A percentile compares a stretch with the other conserved stretches of the same genome.
phyloP scores from a whole-genome alignment of 1,139 yeast species.

The Suhomyces choctaworum region DNA sequence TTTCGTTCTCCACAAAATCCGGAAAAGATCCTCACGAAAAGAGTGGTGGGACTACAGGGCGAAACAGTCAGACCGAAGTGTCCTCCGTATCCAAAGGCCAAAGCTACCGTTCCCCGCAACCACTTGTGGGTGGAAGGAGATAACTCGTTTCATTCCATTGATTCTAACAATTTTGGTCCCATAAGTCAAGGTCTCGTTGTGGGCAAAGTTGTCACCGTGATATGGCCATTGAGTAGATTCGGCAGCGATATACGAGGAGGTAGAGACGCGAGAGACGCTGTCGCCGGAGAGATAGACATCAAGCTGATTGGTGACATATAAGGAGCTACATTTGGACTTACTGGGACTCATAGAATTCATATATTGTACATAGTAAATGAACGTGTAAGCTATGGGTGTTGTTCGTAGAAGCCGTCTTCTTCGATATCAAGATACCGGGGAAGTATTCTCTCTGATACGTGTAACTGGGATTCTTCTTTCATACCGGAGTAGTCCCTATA shows the following conservation, averaged over 20 bases:
- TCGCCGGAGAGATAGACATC: constrained; percentile 1
- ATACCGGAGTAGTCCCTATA: too few relatives aligned
- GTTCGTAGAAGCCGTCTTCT: not conserved
- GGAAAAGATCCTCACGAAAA: constrained; percentile 66
- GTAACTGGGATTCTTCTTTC: too few relatives aligned
- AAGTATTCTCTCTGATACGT: too few relatives aligned
- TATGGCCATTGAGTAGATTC: constrained; percentile 68
- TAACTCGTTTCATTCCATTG: constrained; percentile 76
- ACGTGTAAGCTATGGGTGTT: not conserved
- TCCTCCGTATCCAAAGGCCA: constrained; percentile 61
- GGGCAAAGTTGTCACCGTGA: constrained; percentile 65
- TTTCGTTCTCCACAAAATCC: constrained; percentile 81
- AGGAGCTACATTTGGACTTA: too few relatives aligned
- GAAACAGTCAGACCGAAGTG: constrained; percentile 62
- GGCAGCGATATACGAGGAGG: constrained; percentile 46
- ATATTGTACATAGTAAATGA: not conserved
- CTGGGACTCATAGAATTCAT: not conserved
- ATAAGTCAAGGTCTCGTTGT: constrained; percentile 73
- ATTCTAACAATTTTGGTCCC: constrained; percentile 85
- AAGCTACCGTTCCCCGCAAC: constrained; percentile 66
- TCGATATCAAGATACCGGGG: too few relatives aligned
- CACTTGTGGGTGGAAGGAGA: constrained; percentile 97
- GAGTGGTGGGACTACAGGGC: constrained; percentile 75
- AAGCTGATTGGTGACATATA: constrained; percentile 12
- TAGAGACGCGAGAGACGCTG: constrained; percentile 31